Evolutionary conservation across 345 rosid genomes (phyloP), one percentile per base, ranked within the genome.

Genomic region (Angophora floribunda): DNA sequence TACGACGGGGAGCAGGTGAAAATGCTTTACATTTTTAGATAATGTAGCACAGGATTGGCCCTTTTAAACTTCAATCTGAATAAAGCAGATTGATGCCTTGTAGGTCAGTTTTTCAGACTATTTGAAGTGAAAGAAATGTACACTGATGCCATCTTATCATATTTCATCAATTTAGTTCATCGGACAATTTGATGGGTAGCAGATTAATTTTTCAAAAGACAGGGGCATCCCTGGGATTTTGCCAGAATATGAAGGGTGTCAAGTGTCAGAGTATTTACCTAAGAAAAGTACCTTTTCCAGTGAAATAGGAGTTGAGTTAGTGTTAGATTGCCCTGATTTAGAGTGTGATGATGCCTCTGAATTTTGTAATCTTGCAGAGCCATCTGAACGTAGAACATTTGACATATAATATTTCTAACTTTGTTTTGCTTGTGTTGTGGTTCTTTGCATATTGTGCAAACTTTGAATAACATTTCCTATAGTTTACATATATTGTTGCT

Each of bases 1-100:
- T 97, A 90, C 97, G 99, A 86, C 86, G 85, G 47, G 98, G 98
- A 57, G 92, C 98, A 92, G 95, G 98, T 94, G 63, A 89, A 84
- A 85, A 78, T 89, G 65, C 26, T 52, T 85, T 21, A 85, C 47
- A 32, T 2, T 32, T 85, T 85, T 51, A 52, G 63, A 85, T 32
- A 57, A 85, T 67, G 63, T 87, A 14, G 85, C 49, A 47, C 79
- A 9, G 12, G 36, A 44, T 52, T 50, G 45, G 87, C 57, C 30
- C 6, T 36, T 86, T 49, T n/a, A 61, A 65, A 67, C 30, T 61
- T 36, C 53, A 36, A 87, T 65, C 41, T 63, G 16, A 51, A 75
- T 41, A 41, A 75, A 14, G 21, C 26, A 41, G 24, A 75, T 41
- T 75, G 49, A 19, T 75, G 84, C 84, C 1, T 75, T 75, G 12